A percentile compares a stretch with the other conserved stretches of the same genome.
Evolutionary conservation across 2,329 filamentous ascomycete genomes (phyloP).

Genomic region (Penicillium vulpinum): DNA sequence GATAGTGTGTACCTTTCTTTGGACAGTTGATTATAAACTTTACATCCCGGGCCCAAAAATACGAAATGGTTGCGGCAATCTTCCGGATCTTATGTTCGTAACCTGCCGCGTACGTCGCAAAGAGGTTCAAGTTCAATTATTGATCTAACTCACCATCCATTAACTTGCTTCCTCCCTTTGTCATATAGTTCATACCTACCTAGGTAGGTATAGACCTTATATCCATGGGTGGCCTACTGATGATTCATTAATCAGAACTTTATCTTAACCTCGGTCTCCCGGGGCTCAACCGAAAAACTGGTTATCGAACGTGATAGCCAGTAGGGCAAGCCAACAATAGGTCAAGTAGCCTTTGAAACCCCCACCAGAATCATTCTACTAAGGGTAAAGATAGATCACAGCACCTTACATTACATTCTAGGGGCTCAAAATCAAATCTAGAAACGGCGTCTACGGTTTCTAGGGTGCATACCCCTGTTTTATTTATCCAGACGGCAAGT

Average conservation of each 20-base stretch:
- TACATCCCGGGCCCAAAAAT: background rate
- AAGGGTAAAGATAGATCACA: background rate
- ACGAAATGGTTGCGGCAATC: background rate
- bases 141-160: background rate
- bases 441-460: background rate
- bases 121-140: background rate
- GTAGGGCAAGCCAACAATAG: background rate
- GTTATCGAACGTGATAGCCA: background rate
- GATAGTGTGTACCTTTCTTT: slow-evolving; percentile 10
- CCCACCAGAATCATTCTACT: background rate
- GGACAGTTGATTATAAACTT: background rate
- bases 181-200: too few relatives aligned
- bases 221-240: background rate
- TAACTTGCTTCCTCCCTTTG: too few relatives aligned
- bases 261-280: background rate
- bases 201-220: too few relatives aligned
- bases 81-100: background rate
- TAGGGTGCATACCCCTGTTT: background rate
- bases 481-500: background rate
- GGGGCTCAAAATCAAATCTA: background rate
- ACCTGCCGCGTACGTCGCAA: background rate
- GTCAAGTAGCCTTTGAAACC: too few relatives aligned
- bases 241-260: background rate
- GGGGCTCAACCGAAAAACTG: background rate
- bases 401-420: background rate